A percentile compares a stretch with the other conserved stretches of the same genome.
Conservation (phyloP, 768 basidiomycete species). For the Suillus cothurnatus region DNA sequence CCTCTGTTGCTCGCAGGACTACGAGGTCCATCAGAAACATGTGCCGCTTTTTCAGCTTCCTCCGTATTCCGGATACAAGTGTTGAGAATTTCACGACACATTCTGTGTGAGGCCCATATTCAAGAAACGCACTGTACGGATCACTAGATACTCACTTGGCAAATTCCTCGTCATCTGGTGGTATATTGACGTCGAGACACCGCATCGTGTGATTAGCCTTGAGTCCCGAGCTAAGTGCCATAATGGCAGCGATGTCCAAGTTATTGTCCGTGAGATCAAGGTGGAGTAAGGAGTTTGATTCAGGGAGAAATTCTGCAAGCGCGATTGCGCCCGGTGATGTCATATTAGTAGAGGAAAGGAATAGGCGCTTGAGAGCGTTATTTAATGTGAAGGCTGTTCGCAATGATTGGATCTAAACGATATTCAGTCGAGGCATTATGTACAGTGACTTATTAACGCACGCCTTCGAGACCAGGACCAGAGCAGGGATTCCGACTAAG, state of each 20-base stretch:
- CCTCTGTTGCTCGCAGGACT: conserved; percentile 49
- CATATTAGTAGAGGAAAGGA: conserved; percentile 83
- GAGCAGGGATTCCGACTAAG: conserved; percentile 92
- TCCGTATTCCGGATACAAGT: conserved; percentile 94
- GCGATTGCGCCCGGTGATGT: conserved; percentile 88
- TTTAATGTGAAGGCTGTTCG: conserved; percentile 94
- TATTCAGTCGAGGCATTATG: background rate
- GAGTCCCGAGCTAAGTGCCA: conserved; percentile 87
- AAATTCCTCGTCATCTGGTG: conserved; percentile 80
- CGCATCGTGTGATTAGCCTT: conserved; percentile 85
- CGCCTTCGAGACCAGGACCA: conserved; percentile 89
- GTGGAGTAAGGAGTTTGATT: conserved; percentile 83
- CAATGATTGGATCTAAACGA: conserved; percentile 74
- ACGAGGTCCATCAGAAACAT: conserved; percentile 23
- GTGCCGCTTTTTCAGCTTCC: conserved; percentile 57
- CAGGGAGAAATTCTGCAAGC: conserved; percentile 94
- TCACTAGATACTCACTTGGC: conserved; percentile 44
- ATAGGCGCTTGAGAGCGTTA: conserved; percentile 87
- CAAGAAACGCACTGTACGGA: background rate
- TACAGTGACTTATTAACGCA: conserved; percentile 39
- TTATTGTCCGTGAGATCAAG: conserved; percentile 86
- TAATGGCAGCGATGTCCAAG: conserved; percentile 87
- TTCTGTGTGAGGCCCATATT: conserved; percentile 43
- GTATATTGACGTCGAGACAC: conserved; percentile 92
- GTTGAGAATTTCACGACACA: conserved; percentile 88